Evolutionary conservation across 257 asterid genomes (phyloP).

Genomic region (Ilex aquifolium): DNA sequence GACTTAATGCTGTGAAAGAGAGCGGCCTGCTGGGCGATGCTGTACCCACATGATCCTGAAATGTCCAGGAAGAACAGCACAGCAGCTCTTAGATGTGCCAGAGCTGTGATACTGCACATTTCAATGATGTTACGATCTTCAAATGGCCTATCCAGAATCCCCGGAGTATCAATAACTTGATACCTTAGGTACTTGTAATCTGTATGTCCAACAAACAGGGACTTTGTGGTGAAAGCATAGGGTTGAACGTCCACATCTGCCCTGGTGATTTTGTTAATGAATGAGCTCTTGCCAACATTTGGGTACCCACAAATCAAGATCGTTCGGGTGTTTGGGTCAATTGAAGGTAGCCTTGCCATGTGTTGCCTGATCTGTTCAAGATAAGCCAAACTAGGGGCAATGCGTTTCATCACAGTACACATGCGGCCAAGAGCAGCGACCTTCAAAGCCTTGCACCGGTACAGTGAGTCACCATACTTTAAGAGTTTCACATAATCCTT

Average conservation of each 20-base stretch:
- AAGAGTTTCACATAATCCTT: conserved; percentile 78
- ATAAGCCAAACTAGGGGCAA: conserved; percentile 91
- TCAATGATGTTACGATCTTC: conserved; percentile 97
- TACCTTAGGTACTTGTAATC: conserved; percentile 86
- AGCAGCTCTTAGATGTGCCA: conserved; percentile 94
- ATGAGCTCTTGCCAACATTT: conserved; percentile 96
- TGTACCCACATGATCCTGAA: conserved; percentile 96
- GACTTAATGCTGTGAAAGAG: conserved; percentile 95
- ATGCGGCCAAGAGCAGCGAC: conserved; percentile 96
- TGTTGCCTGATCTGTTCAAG: conserved; percentile 97
- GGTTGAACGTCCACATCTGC: conserved; percentile 97
- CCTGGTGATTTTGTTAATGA: conserved; percentile 86
- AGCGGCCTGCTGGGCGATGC: conserved; percentile 89
- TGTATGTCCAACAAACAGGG: conserved; percentile 90
- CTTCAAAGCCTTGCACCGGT: conserved; percentile 83
- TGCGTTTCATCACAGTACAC: conserved; percentile 82
- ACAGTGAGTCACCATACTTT: conserved; percentile 88
- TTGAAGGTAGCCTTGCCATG: conserved; percentile 90
- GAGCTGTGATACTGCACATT: conserved; percentile 98
- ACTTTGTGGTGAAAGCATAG: conserved; percentile 95
- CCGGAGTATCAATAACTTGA: conserved; percentile 98
- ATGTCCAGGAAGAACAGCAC: conserved; percentile 87
- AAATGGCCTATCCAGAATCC: conserved; percentile 89
- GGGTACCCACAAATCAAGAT: conserved; percentile 97
- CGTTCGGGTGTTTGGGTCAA: conserved; percentile 95